Evolutionary conservation across 345 rosid species (phyloP).

Genomic region (Cardamine chenopodiifolia): DNA sequence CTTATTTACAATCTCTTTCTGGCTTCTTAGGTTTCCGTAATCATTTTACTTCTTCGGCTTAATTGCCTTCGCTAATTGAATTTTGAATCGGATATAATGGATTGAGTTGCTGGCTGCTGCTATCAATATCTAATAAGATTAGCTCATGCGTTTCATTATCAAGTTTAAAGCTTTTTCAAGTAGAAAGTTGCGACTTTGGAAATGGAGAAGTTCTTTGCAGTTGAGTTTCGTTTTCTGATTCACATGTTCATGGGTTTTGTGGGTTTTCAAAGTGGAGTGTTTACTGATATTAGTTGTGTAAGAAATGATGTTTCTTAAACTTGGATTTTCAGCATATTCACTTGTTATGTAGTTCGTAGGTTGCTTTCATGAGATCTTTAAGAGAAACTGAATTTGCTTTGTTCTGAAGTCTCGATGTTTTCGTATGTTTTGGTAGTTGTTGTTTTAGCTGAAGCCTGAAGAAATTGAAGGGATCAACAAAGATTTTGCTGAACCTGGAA

Average conservation of each 20-base stretch:
- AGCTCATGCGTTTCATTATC: not conserved
- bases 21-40: not conserved
- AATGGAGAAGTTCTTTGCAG: not conserved
- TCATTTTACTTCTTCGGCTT: not conserved
- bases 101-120: not conserved
- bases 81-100: not conserved
- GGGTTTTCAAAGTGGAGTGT: not conserved
- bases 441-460: constrained; percentile 68
- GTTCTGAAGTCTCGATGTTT: not conserved
- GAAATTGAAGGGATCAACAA: constrained; percentile 57
- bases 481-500: constrained; percentile 73
- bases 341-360: not conserved
- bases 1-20: not conserved
- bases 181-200: constrained; percentile 10
- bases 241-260: not conserved
- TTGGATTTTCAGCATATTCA: not conserved
- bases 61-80: not conserved
- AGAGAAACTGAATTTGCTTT: not conserved
- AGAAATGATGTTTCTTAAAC: not conserved
- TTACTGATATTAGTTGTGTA: not conserved
- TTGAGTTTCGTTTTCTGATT: constrained; percentile 11
- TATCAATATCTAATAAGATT: not conserved
- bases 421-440: constrained; percentile 24
- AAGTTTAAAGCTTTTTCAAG: constrained; percentile 4
- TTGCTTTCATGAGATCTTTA: not conserved